A percentile compares a stretch with the other conserved stretches of the same genome.
Conservation (phyloP, 2,329 filamentous ascomycete genomes). For the Zalaria sp. region DNA sequence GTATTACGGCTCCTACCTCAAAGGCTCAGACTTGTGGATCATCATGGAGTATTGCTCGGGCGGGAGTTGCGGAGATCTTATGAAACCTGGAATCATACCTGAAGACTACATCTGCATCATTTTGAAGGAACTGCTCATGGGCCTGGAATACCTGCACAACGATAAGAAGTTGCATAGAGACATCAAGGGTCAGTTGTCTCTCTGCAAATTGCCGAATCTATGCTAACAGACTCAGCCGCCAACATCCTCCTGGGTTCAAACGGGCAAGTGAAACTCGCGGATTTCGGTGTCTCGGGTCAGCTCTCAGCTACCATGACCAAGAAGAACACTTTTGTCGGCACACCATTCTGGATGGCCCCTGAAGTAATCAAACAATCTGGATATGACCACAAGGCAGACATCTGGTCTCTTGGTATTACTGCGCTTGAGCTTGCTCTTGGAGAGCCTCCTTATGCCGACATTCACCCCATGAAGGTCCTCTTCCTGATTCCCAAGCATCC, state of each 20-base stretch:
- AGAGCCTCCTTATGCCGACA: constrained; percentile 88
- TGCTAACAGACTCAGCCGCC: constrained; percentile 46
- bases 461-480: constrained; percentile 95
- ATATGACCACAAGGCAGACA: constrained; percentile 95
- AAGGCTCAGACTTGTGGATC: constrained; percentile 95
- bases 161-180: constrained; percentile 96
- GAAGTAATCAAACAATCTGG: constrained; percentile 98
- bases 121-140: constrained; percentile 73
- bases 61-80: constrained; percentile 86
- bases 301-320: constrained; percentile 97
- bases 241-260: constrained; percentile 82
- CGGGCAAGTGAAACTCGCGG: constrained; percentile 91
- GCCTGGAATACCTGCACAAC: constrained; percentile 81
- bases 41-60: constrained; percentile 99
- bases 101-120: constrained; percentile 98
- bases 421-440: constrained; percentile 83
- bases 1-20: constrained; percentile 94
- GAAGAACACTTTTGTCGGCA: constrained; percentile 98
- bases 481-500: constrained; percentile 94
- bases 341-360: constrained; percentile 98
- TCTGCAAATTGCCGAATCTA: not conserved
- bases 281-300: constrained; percentile 95
- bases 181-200: constrained; percentile 61
- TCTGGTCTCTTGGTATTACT: constrained; percentile 93
- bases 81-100: constrained; percentile 82